A percentile compares a stretch with the other conserved stretches of the same genome.
These are phyloP conservation scores for Leonotis leonurus DNA, from an alignment of 257 asterid genomes.

Conservation along the genomic window DNA sequence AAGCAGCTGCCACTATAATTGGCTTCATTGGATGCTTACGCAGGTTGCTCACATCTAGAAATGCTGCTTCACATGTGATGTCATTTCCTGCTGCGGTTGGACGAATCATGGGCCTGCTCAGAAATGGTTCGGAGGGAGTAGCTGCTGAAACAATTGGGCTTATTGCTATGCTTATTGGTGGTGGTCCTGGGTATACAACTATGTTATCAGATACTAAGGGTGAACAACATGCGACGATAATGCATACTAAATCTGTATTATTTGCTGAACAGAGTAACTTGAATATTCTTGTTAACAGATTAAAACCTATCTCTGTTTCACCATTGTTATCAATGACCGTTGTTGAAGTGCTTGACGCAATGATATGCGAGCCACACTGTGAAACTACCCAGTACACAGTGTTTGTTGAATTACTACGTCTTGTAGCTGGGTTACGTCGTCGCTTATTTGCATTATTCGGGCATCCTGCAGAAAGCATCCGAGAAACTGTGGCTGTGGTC, in stretches of 20 bases:
- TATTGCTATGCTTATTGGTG: constrained; percentile 89
- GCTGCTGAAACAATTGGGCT: constrained; percentile 87
- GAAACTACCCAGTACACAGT: constrained; percentile 94
- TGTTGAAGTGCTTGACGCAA: constrained; percentile 96
- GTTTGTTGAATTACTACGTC: constrained; percentile 88
- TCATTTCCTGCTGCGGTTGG: constrained; percentile 99
- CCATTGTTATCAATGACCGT: constrained; percentile 91
- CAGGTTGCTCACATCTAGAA: constrained; percentile 81
- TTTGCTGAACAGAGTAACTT: constrained; percentile 76
- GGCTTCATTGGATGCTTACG: constrained; percentile 93
- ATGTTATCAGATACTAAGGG: constrained; percentile 72
- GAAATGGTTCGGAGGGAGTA: constrained; percentile 96
- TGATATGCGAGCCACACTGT: constrained; percentile 91
- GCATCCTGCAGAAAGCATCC: constrained; percentile 94
- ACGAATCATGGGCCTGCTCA: constrained; percentile 90
- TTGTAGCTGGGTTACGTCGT: constrained; percentile 94
- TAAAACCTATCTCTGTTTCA: constrained; percentile 83
- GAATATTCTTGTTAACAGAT: constrained; percentile 76
- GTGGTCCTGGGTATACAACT: constrained; percentile 91
- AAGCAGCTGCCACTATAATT: constrained; percentile 97
- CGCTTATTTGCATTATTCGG: constrained; percentile 95
- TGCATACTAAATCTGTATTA: constrained; percentile 89
- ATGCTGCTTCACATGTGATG: constrained; percentile 97
- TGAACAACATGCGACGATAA: constrained; percentile 87
- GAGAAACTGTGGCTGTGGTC: constrained; percentile 90